Evolutionary conservation across 2,329 filamentous ascomycete species (phyloP), one percentile per base, ranked within the genome.

Genomic region (Colletotrichum chlorophyti): DNA sequence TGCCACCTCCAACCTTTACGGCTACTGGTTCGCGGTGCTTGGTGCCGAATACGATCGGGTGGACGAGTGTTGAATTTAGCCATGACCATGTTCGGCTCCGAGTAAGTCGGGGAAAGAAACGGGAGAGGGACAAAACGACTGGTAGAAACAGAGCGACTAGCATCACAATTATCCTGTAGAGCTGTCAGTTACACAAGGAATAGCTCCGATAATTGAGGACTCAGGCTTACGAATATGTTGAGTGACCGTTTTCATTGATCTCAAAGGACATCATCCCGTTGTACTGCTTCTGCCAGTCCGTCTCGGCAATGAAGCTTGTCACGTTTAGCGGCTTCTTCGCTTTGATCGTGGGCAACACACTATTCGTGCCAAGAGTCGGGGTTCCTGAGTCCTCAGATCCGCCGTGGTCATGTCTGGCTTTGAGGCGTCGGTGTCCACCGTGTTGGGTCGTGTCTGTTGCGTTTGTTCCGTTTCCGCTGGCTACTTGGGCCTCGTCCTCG

Each of bases 261-360:
- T 84, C 81, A 32, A 82, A 82, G 52, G 82, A 78, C 12, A 77
- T 64, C 71, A 81, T 76, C 53, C 79, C 79, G 61, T 79, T 83
- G 70, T 83, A 84, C 64, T 82, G 66, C 11, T 64, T 51, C 38
- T 51, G 48, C 46, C 48, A 57, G 5, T 42, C 24, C 4, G 17
- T 17, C 3, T 45, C 43, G 8, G 5, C 38, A 14, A 49, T 12
- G 12, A 57, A 49, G 14, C 26, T 49, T 5, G 51, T 50, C 21
- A 21, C 40, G 34, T 53, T 58, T n/a, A 43, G 49, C 14, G 37
- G 48, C 52, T 69, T 66, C n/a, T n/a, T n/a, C n/a, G n/a, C n/a
- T n/a, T n/a, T n/a, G n/a, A n/a, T n/a, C n/a, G n/a, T n/a, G n/a
- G n/a, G n/a, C n/a, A n/a, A n/a, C n/a, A n/a, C n/a, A n/a, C n/a